Evolutionary conservation across 2,329 filamentous ascomycete genomes (phyloP), one percentile per base, ranked within the genome.

Genomic region (Sclerotiophoma versabilis): DNA sequence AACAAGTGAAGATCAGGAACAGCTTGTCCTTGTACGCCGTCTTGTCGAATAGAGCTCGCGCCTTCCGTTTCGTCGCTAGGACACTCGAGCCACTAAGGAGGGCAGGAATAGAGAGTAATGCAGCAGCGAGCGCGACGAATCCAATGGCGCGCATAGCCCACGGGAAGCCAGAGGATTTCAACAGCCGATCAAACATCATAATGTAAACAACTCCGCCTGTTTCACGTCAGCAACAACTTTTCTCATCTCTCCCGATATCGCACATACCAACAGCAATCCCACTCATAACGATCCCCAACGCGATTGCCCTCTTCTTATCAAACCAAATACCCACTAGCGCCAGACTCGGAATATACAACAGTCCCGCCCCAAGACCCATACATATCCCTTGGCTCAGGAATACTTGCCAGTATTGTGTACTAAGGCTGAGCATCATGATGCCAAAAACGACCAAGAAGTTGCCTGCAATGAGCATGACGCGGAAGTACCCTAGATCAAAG

Each of bases 391-490:
- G 83, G 0, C 81, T 75, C 3, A 85, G 77, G 34, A 84, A 71
- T 47, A 83, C 79, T 52, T 84, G 82, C 67, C 82, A 84, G 60
- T 83, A 84, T 45, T 80, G 60, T 3, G 75, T 81, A 39, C 75
- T 85, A 58, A 88, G 67, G 19, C 79, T 83, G 0, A 84, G 76
- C 84, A 87, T 86, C 83, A 88, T 87, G 10, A 88, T 71, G 3
- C 84, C 82, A 47, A 87, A 82, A 4, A 88, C 81, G 36, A 86
- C 80, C 2, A 75, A 77, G 68, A 57, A 83, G 2, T 80, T 81
- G 14, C 85, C 85, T 2, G 64, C 57, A 49, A 68, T 54, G 39
- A 73, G 58, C 25, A 85, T 63, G 2, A 85, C 66, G 0, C 75
- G 71, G 62, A 79, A 79, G 49, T 77, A 79, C 2, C 78, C 78